These are phyloP conservation scores for Epichloe brachyelytri DNA, from an alignment of 2,329 filamentous ascomycete genomes.

Conservation along the genomic window DNA sequence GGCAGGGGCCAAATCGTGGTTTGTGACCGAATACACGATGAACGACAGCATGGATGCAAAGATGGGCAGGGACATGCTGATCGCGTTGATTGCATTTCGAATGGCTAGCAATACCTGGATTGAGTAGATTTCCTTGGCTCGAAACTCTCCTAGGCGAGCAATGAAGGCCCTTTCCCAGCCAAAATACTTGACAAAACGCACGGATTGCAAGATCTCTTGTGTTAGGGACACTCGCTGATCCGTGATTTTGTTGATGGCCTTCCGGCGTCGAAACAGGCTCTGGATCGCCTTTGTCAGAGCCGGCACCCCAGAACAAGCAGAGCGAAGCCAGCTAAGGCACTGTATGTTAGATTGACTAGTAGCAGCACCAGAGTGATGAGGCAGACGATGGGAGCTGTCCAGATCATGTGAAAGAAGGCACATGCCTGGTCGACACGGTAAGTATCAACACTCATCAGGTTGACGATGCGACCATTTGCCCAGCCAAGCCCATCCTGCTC, in stretches of 20 bases:
- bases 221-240: slow-evolving; percentile 85
- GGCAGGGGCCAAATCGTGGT: slow-evolving; percentile 59
- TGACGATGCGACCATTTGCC: slow-evolving; percentile 85
- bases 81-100: slow-evolving; percentile 71
- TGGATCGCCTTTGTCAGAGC: slow-evolving; percentile 66
- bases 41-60: slow-evolving; percentile 95
- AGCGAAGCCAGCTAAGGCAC: slow-evolving; percentile 76
- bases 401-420: slow-evolving; percentile 81
- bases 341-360: slow-evolving; percentile 78
- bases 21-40: slow-evolving; percentile 61
- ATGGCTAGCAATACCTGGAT: slow-evolving; percentile 76
- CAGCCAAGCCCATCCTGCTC: slow-evolving; percentile 62
- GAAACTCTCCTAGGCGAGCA: slow-evolving; percentile 58
- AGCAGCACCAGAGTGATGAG: slow-evolving; percentile 69
- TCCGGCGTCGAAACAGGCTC: slow-evolving; percentile 60
- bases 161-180: slow-evolving; percentile 89
- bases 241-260: slow-evolving; percentile 81
- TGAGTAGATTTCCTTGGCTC: slow-evolving; percentile 63
- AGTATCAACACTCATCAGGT: slow-evolving; percentile 90
- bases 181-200: slow-evolving; percentile 93
- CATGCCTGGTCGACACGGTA: slow-evolving; percentile 84
- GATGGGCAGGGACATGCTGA: slow-evolving; percentile 76
- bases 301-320: slow-evolving; percentile 70
- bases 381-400: slow-evolving; percentile 72
- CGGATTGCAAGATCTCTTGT: slow-evolving; percentile 81